Percentiles rank a stretch among this genome's conserved stretches.
Evolutionary conservation across 179 eudicot genomes (phyloP).

Genomic region (Beta macrorhiza): DNA sequence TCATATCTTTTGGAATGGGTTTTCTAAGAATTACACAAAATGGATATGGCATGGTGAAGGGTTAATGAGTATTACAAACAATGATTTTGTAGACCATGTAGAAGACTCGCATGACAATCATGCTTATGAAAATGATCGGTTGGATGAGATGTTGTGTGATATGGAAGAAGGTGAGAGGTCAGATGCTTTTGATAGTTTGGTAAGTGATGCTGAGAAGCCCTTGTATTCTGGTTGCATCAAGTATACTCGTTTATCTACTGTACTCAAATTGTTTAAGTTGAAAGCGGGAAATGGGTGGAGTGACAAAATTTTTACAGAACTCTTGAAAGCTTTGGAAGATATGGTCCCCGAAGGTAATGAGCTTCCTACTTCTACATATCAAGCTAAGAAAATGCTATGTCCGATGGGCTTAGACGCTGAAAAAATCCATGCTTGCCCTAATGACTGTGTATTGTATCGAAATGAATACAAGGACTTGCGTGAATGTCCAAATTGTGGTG

Average conservation of each 20-base stretch:
- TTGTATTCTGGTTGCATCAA: background rate
- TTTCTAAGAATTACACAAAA: background rate
- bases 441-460: background rate
- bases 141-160: background rate
- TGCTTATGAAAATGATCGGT: background rate
- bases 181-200: background rate
- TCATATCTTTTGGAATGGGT: background rate
- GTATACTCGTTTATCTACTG: background rate
- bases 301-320: constrained; percentile 7
- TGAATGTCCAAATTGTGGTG: constrained; percentile 6
- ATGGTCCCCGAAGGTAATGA: background rate
- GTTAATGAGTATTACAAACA: background rate
- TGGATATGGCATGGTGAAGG: background rate
- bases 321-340: background rate
- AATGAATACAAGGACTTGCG: constrained; percentile 8
- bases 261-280: background rate
- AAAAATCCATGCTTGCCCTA: background rate
- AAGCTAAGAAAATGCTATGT: constrained; percentile 15
- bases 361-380: background rate
- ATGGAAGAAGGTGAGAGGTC: background rate
- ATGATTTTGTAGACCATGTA: background rate
- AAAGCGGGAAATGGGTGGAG: constrained; percentile 7
- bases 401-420: background rate
- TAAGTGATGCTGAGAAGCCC: background rate
- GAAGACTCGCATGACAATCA: background rate